Evolutionary conservation across 2,329 filamentous ascomycete genomes (phyloP).

Genomic region (Penicillium rolfsii): DNA sequence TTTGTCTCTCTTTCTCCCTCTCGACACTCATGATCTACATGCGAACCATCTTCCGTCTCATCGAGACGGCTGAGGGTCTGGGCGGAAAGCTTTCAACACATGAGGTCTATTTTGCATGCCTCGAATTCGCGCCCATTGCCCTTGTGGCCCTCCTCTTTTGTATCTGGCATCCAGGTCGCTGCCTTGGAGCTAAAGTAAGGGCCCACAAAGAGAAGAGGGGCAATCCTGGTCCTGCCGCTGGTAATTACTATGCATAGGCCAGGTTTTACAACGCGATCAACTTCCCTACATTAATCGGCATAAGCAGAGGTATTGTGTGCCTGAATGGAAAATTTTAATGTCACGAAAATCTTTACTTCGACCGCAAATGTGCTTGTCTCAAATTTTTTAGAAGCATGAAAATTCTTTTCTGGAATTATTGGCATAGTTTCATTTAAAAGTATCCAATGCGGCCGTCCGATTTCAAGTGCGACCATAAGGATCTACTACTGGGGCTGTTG

Average conservation of each 20-base stretch:
- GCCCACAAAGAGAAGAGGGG: neutral
- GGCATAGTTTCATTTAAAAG: no score
- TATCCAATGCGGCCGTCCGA: no score
- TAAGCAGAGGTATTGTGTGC: neutral
- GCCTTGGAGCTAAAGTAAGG: conserved; percentile 11
- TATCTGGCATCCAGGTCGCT: conserved; percentile 22
- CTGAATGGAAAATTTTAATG: neutral
- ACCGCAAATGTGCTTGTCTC: no score
- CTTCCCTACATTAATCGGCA: neutral
- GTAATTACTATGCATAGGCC: neutral
- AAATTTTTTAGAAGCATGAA: no score
- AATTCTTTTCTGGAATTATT: no score
- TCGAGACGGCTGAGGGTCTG: conserved; percentile 18
- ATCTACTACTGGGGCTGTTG: no score
- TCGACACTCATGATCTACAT: conserved; percentile 22
- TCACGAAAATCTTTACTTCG: no score
- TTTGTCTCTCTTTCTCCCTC: conserved; percentile 18
- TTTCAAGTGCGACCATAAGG: no score
- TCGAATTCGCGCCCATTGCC: conserved; percentile 25
- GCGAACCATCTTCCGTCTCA: conserved; percentile 24
- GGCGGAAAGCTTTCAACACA: conserved; percentile 19
- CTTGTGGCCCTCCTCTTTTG: conserved; percentile 18
- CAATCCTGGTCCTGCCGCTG: neutral
- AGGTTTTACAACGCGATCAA: neutral
- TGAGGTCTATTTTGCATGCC: conserved; percentile 23